Evolutionary conservation across 129 eudicot genomes (phyloP).

Genomic region (Erigeron canadensis): DNA sequence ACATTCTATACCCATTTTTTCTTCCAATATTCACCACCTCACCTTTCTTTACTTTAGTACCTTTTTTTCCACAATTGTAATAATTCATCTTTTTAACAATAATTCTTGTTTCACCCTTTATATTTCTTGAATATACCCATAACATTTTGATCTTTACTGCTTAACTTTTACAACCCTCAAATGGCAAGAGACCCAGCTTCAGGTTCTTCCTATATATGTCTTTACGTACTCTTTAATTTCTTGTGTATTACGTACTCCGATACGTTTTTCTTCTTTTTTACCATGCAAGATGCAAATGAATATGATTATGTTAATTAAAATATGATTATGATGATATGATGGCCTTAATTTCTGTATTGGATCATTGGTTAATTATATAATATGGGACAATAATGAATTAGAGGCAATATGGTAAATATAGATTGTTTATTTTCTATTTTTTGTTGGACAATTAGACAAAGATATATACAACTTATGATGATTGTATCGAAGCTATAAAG

Average conservation of each 20-base stretch:
- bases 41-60: no score
- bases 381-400: no score
- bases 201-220: slow-evolving; percentile 32
- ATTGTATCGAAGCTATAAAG: background rate
- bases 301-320: background rate
- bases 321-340: background rate
- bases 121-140: no score
- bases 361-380: background rate
- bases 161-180: background rate
- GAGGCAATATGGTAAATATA: background rate
- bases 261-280: background rate
- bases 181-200: slow-evolving; percentile 44
- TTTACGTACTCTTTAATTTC: no score
- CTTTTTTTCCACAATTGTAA: no score
- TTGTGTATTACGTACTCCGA: no score
- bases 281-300: background rate
- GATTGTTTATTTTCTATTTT: background rate
- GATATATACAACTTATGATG: background rate
- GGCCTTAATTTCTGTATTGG: background rate
- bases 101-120: no score
- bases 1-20: no score
- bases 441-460: background rate
- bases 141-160: no score
- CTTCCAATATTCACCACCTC: no score
- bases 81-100: no score